Evolutionary conservation across 169 alveolate genomes (phyloP).

Genomic region (Eimeria tenella): DNA sequence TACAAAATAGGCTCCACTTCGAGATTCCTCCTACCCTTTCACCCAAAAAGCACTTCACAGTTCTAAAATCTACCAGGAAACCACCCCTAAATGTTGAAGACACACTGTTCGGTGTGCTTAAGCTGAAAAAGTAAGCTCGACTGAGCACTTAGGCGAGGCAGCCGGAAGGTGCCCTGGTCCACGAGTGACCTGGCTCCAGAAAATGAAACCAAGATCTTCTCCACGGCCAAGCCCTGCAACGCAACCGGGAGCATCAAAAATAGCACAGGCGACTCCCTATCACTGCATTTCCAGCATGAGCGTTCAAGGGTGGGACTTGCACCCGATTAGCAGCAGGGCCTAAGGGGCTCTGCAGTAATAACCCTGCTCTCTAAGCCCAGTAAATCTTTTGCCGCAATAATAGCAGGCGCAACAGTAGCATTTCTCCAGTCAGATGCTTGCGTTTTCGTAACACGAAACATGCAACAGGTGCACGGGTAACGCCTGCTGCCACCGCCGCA

Average conservation of each 20-base stretch:
- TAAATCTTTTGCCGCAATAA: too few species aligned
- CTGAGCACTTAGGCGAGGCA: constrained; percentile 82
- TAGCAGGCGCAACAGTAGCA: too few species aligned
- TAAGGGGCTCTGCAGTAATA: too few species aligned
- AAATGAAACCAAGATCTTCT: constrained; percentile 82
- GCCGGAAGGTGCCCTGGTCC: constrained; percentile 81
- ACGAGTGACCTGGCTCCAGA: constrained; percentile 83
- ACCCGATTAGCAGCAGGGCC: too few species aligned
- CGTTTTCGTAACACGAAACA: too few species aligned
- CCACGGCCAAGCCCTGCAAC: constrained; percentile 80
- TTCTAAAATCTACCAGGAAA: neutral
- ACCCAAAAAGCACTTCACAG: neutral
- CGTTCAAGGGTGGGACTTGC: too few species aligned
- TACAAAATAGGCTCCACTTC: too few species aligned
- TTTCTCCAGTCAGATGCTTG: too few species aligned
- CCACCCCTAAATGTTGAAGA: neutral
- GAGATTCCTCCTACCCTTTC: neutral
- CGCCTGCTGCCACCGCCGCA: too few species aligned
- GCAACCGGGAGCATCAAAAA: neutral
- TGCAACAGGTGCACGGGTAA: too few species aligned
- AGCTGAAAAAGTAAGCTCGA: constrained; percentile 80
- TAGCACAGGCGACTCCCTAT: neutral
- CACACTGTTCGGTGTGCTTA: constrained; percentile 81
- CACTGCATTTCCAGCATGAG: too few species aligned
- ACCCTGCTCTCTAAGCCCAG: too few species aligned